Evolutionary conservation across 306 rosid species (phyloP).

Genomic region (Comarum palustre): DNA sequence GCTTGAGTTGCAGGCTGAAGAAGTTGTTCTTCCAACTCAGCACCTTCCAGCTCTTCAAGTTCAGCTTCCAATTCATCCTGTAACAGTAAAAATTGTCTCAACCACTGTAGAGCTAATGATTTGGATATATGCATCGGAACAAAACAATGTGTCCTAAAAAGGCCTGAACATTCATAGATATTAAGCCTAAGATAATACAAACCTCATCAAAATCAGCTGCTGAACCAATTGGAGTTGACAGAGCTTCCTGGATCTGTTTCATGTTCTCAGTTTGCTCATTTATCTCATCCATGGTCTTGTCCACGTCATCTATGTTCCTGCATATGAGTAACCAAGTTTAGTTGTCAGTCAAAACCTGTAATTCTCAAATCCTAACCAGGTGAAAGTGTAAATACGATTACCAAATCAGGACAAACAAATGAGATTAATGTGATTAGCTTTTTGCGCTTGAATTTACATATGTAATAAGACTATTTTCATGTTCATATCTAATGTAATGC

Average conservation of each 20-base stretch:
- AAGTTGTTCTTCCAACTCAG: slow-evolving; percentile 95
- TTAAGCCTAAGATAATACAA: slow-evolving; percentile 11
- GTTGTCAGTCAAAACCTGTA: neutral
- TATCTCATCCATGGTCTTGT: slow-evolving; percentile 97
- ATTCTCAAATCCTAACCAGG: slow-evolving; percentile 1
- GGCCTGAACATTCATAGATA: slow-evolving; percentile 1
- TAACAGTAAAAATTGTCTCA: slow-evolving; percentile 22
- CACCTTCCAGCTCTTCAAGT: slow-evolving; percentile 95
- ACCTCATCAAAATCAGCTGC: slow-evolving; percentile 97
- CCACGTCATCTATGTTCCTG: slow-evolving; percentile 96
- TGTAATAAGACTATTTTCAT: neutral
- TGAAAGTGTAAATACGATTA: neutral
- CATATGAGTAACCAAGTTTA: slow-evolving; percentile 11
- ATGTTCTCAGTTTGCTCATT: slow-evolving; percentile 97
- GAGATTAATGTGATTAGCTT: neutral
- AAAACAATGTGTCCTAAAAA: neutral
- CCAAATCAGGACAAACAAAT: neutral
- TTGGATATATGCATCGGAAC: slow-evolving; percentile 9
- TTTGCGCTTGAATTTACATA: neutral
- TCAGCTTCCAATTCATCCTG: slow-evolving; percentile 98
- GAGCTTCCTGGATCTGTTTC: slow-evolving; percentile 96
- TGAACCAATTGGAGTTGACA: slow-evolving; percentile 85
- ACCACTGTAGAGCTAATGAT: slow-evolving; percentile 11
- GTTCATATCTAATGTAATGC: neutral
- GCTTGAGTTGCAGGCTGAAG: slow-evolving; percentile 91